Evolutionary conservation across 2,329 filamentous ascomycete genomes (phyloP), one percentile per base, ranked within the genome.

Genomic region (Colletotrichum spaethianum): DNA sequence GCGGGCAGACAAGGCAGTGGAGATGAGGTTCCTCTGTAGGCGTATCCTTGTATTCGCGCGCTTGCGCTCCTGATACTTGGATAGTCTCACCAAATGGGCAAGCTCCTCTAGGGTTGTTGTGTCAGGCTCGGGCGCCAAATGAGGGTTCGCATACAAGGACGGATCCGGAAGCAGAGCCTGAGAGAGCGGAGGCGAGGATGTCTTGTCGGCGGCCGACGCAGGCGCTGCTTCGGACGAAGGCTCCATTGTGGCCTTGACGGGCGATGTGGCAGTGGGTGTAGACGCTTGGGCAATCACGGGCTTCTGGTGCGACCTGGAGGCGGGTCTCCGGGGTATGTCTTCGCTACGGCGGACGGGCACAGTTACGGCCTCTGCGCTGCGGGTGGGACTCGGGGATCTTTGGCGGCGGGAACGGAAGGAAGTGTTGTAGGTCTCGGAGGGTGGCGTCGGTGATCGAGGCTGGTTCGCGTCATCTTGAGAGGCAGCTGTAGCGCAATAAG

Each of bases 61-160:
- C 86, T 94, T 93, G 86, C 93, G 92, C 86, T 94, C 92, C 82
- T 96, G 93, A 80, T 95, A 94, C 78, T 92, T 93, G 79, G 93
- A 93, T 74, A 95, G 85, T 73, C 93, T 91, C 75, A 94, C 92
- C 77, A 95, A 83, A 80, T 95, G 93, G 63, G 93, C 93, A 75
- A 96, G 89, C 82, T 95, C 93, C 78, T 93, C 91, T 73, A 96
- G 85, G 18, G 91, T 93, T 56, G 92, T 94, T 70, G 90, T 89
- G 56, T 92, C 90, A 63, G 86, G 86, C 73, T 92, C 89, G 46
- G 88, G 86, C 60, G 88, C 86, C 67, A 92, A 80, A 75, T 88
- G 86, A 18, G 88, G 82, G 78, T 93, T 92, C 56, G 88, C 87
- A 80, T 93, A 93, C 68, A 91, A 85, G 52, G 92, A 92, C 53